Evolutionary conservation across 345 rosid genomes (phyloP).

Genomic region (Sonneratia alba): DNA sequence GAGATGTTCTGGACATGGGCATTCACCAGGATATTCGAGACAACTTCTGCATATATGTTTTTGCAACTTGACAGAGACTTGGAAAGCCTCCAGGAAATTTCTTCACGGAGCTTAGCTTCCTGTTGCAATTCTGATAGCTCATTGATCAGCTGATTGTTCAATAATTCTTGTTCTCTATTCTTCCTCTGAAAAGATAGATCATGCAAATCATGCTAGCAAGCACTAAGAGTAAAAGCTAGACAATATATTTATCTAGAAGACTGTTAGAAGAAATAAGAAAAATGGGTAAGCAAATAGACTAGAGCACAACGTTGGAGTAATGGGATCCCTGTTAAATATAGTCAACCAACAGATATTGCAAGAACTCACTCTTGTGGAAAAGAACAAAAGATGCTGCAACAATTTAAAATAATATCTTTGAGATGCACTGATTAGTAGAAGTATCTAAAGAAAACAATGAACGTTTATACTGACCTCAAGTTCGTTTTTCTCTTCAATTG

Average conservation of each 20-base stretch:
- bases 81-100: constrained; percentile 40
- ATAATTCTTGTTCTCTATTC: constrained; percentile 38
- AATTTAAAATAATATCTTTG: background rate
- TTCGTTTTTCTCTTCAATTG: constrained; percentile 47
- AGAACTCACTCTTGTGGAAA: background rate
- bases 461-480: constrained; percentile 39
- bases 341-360: background rate
- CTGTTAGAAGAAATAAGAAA: background rate
- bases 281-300: background rate
- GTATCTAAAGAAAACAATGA: background rate
- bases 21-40: constrained; percentile 50
- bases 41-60: constrained; percentile 38
- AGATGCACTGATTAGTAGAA: background rate
- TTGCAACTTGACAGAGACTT: constrained; percentile 44
- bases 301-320: background rate
- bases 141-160: constrained; percentile 40
- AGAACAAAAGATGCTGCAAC: background rate
- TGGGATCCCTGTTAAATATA: background rate
- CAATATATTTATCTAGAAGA: background rate
- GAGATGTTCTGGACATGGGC: constrained; percentile 8
- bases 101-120: constrained; percentile 29
- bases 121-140: constrained; percentile 58
- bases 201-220: background rate
- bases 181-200: constrained; percentile 39
- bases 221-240: background rate